Conservation (phyloP, 352 stramenopile species). For the Halophytophthora batemanensis region DNA sequence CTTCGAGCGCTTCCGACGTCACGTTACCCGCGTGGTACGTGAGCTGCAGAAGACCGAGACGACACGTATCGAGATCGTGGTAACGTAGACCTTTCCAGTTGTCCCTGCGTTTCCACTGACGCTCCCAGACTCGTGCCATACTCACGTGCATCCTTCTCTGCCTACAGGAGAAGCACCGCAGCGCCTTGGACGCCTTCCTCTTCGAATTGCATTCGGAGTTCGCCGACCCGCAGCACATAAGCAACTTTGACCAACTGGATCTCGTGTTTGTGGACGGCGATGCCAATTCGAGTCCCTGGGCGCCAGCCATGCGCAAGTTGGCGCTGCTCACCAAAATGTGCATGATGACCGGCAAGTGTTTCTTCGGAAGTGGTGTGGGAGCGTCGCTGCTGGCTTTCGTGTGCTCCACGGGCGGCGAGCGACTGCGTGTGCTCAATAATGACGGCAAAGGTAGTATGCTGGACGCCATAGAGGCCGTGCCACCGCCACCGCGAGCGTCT, state of each 20-base stretch:
- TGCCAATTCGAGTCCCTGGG: conserved; percentile 56
- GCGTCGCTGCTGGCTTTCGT: conserved; percentile 61
- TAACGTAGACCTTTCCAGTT: conserved; percentile 16
- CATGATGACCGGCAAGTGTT: conserved; percentile 87
- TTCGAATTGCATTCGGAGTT: conserved; percentile 79
- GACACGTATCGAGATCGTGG: conserved; percentile 56
- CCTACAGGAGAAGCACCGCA: conserved; percentile 52
- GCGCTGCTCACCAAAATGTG: conserved; percentile 76
- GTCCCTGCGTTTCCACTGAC: background rate
- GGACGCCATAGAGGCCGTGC: conserved; percentile 34
- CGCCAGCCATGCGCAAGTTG: conserved; percentile 58
- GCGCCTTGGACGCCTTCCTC: conserved; percentile 67
- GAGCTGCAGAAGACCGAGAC: conserved; percentile 65
- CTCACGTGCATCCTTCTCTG: background rate
- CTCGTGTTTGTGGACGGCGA: conserved; percentile 81
- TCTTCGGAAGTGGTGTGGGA: conserved; percentile 61
- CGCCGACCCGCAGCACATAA: conserved; percentile 56
- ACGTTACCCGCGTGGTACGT: conserved; percentile 43
- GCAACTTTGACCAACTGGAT: conserved; percentile 77
- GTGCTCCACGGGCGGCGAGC: conserved; percentile 67
- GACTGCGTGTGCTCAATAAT: conserved; percentile 62
- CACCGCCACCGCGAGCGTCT: conserved; percentile 23
- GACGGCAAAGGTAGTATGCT: conserved; percentile 47
- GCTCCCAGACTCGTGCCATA: conserved; percentile 1
- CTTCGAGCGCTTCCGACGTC: conserved; percentile 50